Base-by-base conservation (phyloP, 2,329 filamentous ascomycete genomes). In the Cordyceps militaris region DNA sequence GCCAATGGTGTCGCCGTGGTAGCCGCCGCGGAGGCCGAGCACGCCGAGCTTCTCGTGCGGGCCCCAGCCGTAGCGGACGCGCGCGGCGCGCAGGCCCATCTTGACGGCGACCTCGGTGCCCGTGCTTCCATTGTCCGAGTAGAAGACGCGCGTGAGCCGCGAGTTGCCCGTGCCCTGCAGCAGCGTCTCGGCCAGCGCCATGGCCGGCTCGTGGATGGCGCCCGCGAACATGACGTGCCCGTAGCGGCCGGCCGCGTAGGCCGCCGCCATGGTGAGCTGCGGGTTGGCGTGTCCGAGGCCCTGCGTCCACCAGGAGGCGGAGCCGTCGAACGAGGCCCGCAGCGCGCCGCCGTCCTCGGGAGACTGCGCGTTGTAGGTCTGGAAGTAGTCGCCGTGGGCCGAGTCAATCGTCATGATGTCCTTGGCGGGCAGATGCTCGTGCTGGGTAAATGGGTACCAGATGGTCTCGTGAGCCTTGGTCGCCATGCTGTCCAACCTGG, bases 301-400 rank as follows among this genome's bases (percentile, higher is more conserved):
- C 70, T 95, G 91, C 0, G 90, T 95, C 90, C 91, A 95, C 90
- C 91, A 95, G 0, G 89, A 93, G 1, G 89, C 89, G 0, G 89
- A 94, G 2, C 87, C 90, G 64, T 95, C 91, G 57, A 94, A 91
- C 0, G 87, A 86, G 1, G 88, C 80, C 47, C 78, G 79, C 0
- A 90, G 71, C 3, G 84, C 66, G 7, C 73, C 64, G 5, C 65
- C 26, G 10, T 24, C 1, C 16, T 43, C n/a, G n/a, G n/a, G 7
- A 16, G 48, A 40, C 8, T 40, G 53, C 1, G 64, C 60, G 23
- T 61, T 60, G 2, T 66, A 62, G 0, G 84, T 85, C 66, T 93
- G 87, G 69, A 94, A 95, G 66, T 84, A 85, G 66, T 93, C 89
- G 8, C 86, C 88, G 59, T 87, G 81, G 0, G 91, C 90, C 0